These are phyloP conservation scores for Blastobotrys mokoenaii DNA, from an alignment of 805 yeast genomes.

Conservation along the genomic window DNA sequence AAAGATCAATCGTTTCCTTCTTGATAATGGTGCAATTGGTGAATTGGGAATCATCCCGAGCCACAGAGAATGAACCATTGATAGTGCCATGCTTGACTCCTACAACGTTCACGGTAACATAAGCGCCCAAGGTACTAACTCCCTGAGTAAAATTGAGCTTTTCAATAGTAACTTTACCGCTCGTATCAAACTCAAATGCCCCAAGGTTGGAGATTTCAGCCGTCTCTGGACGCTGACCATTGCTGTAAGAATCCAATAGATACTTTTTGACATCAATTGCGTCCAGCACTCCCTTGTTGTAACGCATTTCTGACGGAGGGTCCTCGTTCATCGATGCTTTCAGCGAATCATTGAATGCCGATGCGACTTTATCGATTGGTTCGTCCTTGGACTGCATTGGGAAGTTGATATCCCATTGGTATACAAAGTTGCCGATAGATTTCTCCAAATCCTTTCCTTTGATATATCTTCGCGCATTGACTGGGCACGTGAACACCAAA, in stretches of 20 bases:
- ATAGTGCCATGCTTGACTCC: constrained; percentile 5
- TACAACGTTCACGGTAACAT: constrained; percentile 3
- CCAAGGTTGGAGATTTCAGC: constrained; percentile 9
- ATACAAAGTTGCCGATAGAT: constrained; percentile 5
- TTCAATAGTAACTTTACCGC: constrained; percentile 1
- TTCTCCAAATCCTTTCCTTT: not conserved
- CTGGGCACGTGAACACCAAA: constrained; percentile 9
- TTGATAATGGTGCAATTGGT: not conserved
- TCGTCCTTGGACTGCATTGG: not conserved
- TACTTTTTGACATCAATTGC: constrained; percentile 1
- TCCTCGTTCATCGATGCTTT: not conserved
- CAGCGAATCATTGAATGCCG: not conserved
- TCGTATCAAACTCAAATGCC: not conserved
- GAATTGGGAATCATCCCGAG: constrained; percentile 8
- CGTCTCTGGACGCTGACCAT: not conserved
- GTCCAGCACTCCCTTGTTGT: not conserved
- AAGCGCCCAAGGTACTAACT: constrained; percentile 3
- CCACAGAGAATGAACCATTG: constrained; percentile 2
- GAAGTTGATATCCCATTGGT: not conserved
- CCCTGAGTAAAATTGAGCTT: constrained; percentile 4
- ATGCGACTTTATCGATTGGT: not conserved
- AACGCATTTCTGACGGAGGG: not conserved
- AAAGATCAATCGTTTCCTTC: not conserved
- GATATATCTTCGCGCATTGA: constrained; percentile 13
- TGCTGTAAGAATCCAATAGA: not conserved